Evolutionary conservation across 2,329 filamentous ascomycete genomes (phyloP), one percentile per base, ranked within the genome.

Genomic region (Cladosporium sp.): DNA sequence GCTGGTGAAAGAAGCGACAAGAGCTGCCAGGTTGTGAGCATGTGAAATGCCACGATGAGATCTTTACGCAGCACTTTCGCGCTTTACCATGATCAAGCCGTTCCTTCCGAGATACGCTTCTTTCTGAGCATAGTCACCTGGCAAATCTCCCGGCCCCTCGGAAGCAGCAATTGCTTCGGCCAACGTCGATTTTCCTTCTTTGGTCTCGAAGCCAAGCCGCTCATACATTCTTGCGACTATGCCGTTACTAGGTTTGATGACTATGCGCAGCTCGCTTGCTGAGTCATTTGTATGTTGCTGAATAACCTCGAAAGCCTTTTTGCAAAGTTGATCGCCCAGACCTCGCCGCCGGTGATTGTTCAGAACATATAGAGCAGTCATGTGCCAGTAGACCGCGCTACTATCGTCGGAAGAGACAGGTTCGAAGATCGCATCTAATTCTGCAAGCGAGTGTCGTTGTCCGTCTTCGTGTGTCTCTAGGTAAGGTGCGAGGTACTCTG

Each of bases 1-100:
- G 58, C 58, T 79, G 61, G 74, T 78, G 0, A 51, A 57, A 16
- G 56, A 66, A 23, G 57, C 34, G 48, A 26, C 23, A 26, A 26
- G 48, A 18, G 25, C 21, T 11, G 48, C 48, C 21, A 51, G 25
- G 11, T n/a, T 51, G 21, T 43, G 39, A 43, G 39, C 18, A 21
- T 43, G 3, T 10, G 39, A 7, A 10, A 43, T 43, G 39, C 18
- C 1, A 21, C 7, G 21, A 21, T 7, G 21, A 10, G 1, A 10
- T 43, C 39, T 10, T 43, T 18, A 43, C 18, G 18, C 18, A 21
- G 18, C 39, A 21, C 39, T 43, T 10, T 7, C 39, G 6, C 39
- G 39, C 8, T 43, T 43, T 18, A 43, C 39, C 39, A 43, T 43
- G 39, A 43, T 43, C 18, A 43, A 5, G 3, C 39, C 39, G 10